phyloP scores from a whole-genome alignment of 2,329 filamentous ascomycete species.

The Exophiala phaeomuriformis region DNA sequence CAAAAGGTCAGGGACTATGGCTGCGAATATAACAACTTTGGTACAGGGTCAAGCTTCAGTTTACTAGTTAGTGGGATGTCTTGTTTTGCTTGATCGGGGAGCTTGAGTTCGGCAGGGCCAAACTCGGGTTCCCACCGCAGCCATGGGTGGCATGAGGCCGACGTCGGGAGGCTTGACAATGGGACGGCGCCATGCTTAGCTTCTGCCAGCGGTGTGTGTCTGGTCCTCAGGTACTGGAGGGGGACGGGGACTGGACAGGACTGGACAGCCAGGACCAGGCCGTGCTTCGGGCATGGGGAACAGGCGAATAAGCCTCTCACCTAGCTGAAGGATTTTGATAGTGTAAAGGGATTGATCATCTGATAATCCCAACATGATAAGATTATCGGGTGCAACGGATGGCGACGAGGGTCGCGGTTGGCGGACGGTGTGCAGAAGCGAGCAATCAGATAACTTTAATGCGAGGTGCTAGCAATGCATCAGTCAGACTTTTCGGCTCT shows the following conservation, averaged over 20 bases:
- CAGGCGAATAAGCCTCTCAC: neutral
- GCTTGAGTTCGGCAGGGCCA: too few species aligned
- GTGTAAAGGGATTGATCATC: slow-evolving; percentile 8
- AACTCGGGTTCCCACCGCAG: too few species aligned
- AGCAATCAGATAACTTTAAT: slow-evolving; percentile 10
- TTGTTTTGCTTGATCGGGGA: too few species aligned
- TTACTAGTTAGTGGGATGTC: too few species aligned
- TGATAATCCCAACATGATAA: slow-evolving; percentile 9
- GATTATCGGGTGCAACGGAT: slow-evolving; percentile 6
- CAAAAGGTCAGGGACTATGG: too few species aligned
- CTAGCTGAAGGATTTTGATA: neutral
- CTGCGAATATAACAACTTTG: too few species aligned
- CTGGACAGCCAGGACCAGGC: too few species aligned
- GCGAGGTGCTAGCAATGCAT: neutral
- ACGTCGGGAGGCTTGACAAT: neutral
- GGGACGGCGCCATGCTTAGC: neutral
- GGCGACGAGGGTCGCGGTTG: neutral
- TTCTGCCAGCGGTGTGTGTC: neutral
- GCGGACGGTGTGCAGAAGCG: slow-evolving; percentile 1
- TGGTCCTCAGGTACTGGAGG: neutral
- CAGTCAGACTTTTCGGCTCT: neutral
- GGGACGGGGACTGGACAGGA: too few species aligned
- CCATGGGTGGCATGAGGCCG: neutral
- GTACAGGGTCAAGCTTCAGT: too few species aligned
- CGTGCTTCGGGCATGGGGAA: neutral